phyloP scores from a whole-genome alignment of 805 yeast species.

The Cyberlindnera lachancei region DNA sequence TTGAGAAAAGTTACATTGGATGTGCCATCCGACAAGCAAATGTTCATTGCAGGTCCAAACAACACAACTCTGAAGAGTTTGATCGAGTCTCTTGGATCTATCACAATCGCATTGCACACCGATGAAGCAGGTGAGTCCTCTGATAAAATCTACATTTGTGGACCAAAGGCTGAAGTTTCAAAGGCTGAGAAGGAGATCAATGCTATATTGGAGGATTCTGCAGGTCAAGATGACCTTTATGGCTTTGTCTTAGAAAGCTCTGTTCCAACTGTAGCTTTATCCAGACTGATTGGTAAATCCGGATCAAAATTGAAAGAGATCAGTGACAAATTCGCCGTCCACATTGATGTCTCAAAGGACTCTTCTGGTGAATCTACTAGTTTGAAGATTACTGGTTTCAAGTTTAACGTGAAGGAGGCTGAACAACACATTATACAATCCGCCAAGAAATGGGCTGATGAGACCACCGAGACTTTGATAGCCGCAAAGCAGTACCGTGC shows the following conservation, averaged over 20 bases:
- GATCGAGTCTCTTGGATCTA: constrained; percentile 24
- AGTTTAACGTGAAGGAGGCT: constrained; percentile 71
- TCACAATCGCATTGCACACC: constrained; percentile 39
- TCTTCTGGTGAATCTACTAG: constrained; percentile 37
- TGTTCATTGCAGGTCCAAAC: constrained; percentile 51
- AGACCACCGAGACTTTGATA: constrained; percentile 51
- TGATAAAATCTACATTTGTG: constrained; percentile 59
- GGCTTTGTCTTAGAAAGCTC: constrained; percentile 37
- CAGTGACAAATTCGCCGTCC: constrained; percentile 67
- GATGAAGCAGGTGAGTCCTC: constrained; percentile 30
- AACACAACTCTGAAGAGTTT: constrained; percentile 46
- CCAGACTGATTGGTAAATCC: constrained; percentile 84
- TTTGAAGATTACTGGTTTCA: constrained; percentile 67
- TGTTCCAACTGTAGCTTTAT: constrained; percentile 60
- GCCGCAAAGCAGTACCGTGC: constrained; percentile 78
- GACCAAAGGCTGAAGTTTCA: constrained; percentile 56
- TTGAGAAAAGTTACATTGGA: constrained; percentile 43
- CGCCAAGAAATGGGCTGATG: constrained; percentile 78
- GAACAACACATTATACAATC: constrained; percentile 47
- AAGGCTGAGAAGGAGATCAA: constrained; percentile 45
- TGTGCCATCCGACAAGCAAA: constrained; percentile 50
- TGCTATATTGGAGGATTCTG: constrained; percentile 46
- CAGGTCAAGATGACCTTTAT: constrained; percentile 39
- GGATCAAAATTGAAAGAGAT: constrained; percentile 68
- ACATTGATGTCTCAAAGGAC: constrained; percentile 62